A percentile compares a stretch with the other conserved stretches of the same genome.
These are phyloP conservation scores for Triadica sebifera DNA, from an alignment of 345 rosid species.

Conservation along the genomic window DNA sequence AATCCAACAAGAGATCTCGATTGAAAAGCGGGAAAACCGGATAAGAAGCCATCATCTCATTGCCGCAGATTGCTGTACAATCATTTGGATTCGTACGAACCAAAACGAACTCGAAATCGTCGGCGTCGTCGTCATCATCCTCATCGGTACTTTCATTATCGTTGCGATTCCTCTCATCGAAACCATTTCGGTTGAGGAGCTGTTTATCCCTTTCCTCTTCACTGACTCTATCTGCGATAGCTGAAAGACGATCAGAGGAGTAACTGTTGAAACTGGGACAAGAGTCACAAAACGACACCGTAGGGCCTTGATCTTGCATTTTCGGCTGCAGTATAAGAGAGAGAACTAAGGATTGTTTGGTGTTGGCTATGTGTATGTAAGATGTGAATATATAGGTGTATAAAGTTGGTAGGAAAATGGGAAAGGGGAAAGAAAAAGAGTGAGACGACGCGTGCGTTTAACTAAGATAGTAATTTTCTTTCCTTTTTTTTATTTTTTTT, in stretches of 20 bases:
- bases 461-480: background rate
- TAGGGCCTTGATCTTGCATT: slow-evolving; percentile 25
- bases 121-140: slow-evolving; percentile 27
- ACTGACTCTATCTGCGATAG: slow-evolving; percentile 42
- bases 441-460: slow-evolving; percentile 18
- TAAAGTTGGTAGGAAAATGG: background rate
- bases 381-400: background rate
- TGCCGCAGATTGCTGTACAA: slow-evolving; percentile 12
- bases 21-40: slow-evolving; percentile 62
- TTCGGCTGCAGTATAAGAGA: background rate
- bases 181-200: background rate
- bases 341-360: background rate
- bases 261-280: slow-evolving; percentile 79
- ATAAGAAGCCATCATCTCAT: background rate
- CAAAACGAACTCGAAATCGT: slow-evolving; percentile 63
- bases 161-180: background rate
- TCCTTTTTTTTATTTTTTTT: too few species aligned
- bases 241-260: slow-evolving; percentile 34
- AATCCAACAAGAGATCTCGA: slow-evolving; percentile 38
- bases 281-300: slow-evolving; percentile 48
- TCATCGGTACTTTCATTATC: background rate
- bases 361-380: background rate
- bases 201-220: slow-evolving; percentile 13
- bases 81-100: slow-evolving; percentile 21
- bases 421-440: background rate